These are phyloP conservation scores for Cyclospora cayetanensis DNA, from an alignment of 169 alveolate genomes.

Conservation along the genomic window DNA sequence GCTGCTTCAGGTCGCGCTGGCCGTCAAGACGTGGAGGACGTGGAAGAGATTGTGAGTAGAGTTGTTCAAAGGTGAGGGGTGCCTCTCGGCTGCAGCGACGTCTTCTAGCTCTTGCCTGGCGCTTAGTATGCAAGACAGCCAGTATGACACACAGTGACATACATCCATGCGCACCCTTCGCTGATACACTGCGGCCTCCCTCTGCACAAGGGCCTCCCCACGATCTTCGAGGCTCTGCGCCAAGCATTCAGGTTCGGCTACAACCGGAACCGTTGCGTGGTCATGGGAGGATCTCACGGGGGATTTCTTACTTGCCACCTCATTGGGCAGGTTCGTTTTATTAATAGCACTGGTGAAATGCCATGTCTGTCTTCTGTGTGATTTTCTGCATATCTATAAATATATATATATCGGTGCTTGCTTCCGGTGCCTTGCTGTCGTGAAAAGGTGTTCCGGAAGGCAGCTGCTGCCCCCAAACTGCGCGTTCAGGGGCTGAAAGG, in stretches of 20 bases:
- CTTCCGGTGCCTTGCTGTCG: background rate
- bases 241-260: background rate
- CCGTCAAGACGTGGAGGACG: slow-evolving; percentile 68
- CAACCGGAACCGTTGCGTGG: background rate
- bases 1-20: slow-evolving; percentile 61
- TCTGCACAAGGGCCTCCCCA: too few relatives aligned
- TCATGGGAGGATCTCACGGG: slow-evolving; percentile 71
- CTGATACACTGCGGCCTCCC: too few relatives aligned
- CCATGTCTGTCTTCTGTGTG: background rate
- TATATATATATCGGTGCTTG: background rate
- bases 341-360: too few relatives aligned
- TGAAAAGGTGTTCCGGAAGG: background rate
- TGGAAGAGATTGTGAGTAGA: slow-evolving; percentile 19
- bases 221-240: too few relatives aligned
- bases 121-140: too few relatives aligned
- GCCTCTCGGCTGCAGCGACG: background rate
- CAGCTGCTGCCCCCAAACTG: too few relatives aligned
- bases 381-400: background rate
- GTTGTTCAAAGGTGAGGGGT: slow-evolving; percentile 4
- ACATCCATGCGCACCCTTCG: too few relatives aligned
- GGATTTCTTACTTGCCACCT: slow-evolving; percentile 70
- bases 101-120: too few relatives aligned
- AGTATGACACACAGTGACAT: too few relatives aligned
- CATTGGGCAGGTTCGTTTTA: slow-evolving; percentile 59
- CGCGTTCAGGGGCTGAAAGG: too few relatives aligned